Evolutionary conservation across 2,329 filamentous ascomycete species (phyloP).

Genomic region (Colletotrichum scovillei): DNA sequence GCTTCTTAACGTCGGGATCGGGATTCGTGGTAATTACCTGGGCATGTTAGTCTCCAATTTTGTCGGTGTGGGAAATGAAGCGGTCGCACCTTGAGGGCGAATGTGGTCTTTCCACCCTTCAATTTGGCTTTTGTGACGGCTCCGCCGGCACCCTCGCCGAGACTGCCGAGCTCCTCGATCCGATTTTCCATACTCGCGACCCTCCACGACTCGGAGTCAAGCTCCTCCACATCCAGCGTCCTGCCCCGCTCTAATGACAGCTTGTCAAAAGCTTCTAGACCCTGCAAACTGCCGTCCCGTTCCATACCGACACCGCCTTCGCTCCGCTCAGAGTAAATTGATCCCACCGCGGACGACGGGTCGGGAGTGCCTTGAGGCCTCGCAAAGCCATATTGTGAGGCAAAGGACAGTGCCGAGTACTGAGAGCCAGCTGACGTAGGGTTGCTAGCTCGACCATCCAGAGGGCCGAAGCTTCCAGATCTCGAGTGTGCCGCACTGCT

Average conservation of each 20-base stretch:
- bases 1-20: constrained; percentile 97
- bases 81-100: constrained; percentile 85
- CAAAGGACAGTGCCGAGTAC: constrained; percentile 85
- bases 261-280: constrained; percentile 82
- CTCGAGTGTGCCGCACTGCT: constrained; percentile 83
- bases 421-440: constrained; percentile 90
- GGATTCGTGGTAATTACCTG: constrained; percentile 98
- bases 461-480: constrained; percentile 83
- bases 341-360: constrained; percentile 88
- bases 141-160: constrained; percentile 95
- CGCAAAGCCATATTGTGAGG: constrained; percentile 76
- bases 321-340: constrained; percentile 83
- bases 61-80: constrained; percentile 35
- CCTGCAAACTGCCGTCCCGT: constrained; percentile 82
- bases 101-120: constrained; percentile 91
- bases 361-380: constrained; percentile 79
- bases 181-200: constrained; percentile 90
- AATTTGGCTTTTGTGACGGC: constrained; percentile 92
- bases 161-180: constrained; percentile 87
- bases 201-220: constrained; percentile 95
- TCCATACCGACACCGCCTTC: constrained; percentile 84
- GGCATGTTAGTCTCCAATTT: neutral
- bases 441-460: constrained; percentile 81
- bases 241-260: constrained; percentile 84
- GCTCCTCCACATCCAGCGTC: constrained; percentile 89